Percentiles rank a stretch among this genome's conserved stretches.
Evolutionary conservation across 176 grass and related monocot genomes (phyloP).

Genomic region (Lolium multiflorum): DNA sequence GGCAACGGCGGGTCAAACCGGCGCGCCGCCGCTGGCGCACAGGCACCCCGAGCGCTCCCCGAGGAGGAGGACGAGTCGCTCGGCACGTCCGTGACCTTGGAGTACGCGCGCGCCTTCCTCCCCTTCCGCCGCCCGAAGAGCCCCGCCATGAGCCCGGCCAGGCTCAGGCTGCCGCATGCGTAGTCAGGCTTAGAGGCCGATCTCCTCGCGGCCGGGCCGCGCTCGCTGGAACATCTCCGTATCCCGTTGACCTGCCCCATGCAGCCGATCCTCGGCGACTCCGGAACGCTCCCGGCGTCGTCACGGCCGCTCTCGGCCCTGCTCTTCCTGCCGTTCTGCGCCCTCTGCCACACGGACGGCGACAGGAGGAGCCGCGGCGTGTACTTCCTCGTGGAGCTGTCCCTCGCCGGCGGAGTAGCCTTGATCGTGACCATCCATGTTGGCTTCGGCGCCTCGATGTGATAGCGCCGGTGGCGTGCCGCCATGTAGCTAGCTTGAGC

Average conservation of each 20-base stretch:
- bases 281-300: neutral
- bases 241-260: slow-evolving; percentile 58
- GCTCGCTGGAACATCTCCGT: neutral
- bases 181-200: no score
- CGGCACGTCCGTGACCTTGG: slow-evolving; percentile 49
- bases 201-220: neutral
- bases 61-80: slow-evolving; percentile 14
- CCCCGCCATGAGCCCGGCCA: slow-evolving; percentile 31
- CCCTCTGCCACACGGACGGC: slow-evolving; percentile 38
- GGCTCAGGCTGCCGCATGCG: slow-evolving; percentile 13
- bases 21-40: neutral
- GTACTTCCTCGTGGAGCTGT: slow-evolving; percentile 25
- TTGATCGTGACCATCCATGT: slow-evolving; percentile 38
- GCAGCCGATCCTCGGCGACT: slow-evolving; percentile 59
- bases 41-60: neutral
- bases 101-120: slow-evolving; percentile 23
- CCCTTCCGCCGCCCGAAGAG: slow-evolving; percentile 34
- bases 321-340: slow-evolving; percentile 24
- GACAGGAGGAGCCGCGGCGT: slow-evolving; percentile 49
- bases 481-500: slow-evolving; percentile 14
- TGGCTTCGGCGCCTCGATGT: slow-evolving; percentile 36
- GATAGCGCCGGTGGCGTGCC: slow-evolving; percentile 30
- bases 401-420: slow-evolving; percentile 21
- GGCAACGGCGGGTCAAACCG: slow-evolving; percentile 47
- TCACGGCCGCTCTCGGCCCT: neutral